Conservation (phyloP, 163 green algal genomes). For the Coccomyxa subellipsoidea region DNA sequence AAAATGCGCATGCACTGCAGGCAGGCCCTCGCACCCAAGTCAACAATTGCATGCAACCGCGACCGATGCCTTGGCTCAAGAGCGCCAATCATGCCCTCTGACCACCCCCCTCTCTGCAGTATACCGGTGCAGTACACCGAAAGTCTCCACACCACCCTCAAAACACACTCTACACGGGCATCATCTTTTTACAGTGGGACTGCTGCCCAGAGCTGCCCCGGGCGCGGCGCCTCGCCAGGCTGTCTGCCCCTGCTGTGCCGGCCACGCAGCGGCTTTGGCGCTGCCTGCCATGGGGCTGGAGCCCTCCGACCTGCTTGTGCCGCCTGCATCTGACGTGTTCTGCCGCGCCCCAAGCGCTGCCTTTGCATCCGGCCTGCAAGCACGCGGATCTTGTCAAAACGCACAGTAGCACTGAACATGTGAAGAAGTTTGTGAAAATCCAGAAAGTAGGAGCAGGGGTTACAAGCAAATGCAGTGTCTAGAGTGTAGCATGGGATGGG, state of each 20-base stretch:
- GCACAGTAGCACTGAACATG: too few relatives aligned
- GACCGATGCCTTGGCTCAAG: too few relatives aligned
- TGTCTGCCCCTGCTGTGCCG: neutral
- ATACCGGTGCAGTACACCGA: neutral
- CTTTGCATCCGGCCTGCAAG: neutral
- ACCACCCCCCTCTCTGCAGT: neutral
- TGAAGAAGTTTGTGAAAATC: too few relatives aligned
- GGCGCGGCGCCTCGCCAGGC: neutral
- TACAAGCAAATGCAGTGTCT: too few relatives aligned
- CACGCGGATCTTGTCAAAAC: neutral
- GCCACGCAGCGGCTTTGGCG: neutral
- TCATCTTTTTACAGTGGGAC: neutral
- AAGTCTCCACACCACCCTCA: neutral
- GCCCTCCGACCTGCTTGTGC: conserved; percentile 3
- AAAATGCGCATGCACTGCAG: neutral
- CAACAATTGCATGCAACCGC: too few relatives aligned
- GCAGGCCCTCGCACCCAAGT: neutral
- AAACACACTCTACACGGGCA: neutral
- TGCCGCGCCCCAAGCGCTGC: neutral
- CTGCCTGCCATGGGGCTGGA: neutral
- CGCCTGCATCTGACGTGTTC: neutral
- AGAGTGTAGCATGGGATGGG: too few relatives aligned
- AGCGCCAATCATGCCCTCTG: too few relatives aligned
- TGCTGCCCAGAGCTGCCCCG: neutral
- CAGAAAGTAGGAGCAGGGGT: too few relatives aligned